phyloP scores from a whole-genome alignment of 2,329 filamentous ascomycete species.

The Huntiella abstrusa region DNA sequence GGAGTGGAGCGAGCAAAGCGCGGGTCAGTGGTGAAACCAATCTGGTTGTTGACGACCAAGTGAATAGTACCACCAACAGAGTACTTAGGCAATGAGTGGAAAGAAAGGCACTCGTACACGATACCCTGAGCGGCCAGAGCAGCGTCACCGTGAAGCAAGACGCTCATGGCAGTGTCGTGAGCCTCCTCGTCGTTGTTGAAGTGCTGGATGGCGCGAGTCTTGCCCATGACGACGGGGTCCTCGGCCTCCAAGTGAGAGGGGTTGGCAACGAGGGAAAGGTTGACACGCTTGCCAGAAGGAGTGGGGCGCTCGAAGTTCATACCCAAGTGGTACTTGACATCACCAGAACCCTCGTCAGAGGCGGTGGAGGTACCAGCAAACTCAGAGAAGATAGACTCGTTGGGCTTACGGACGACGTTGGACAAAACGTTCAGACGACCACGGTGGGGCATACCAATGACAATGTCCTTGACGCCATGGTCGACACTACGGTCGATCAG shows the following conservation, averaged over 20 bases:
- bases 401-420: slow-evolving; percentile 97
- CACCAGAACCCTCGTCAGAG: slow-evolving; percentile 88
- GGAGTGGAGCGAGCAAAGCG: slow-evolving; percentile 93
- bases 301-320: slow-evolving; percentile 99
- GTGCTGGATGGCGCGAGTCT: slow-evolving; percentile 94
- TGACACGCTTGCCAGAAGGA: slow-evolving; percentile 96
- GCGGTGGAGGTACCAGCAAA: slow-evolving; percentile 78
- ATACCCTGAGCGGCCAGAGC: slow-evolving; percentile 93
- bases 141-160: slow-evolving; percentile 90
- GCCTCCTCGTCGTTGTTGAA: slow-evolving; percentile 94
- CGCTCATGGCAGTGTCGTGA: slow-evolving; percentile 80
- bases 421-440: slow-evolving; percentile 93
- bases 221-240: slow-evolving; percentile 91
- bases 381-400: slow-evolving; percentile 98
- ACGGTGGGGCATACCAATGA: slow-evolving; percentile 98
- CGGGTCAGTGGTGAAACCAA: slow-evolving; percentile 97
- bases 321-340: slow-evolving; percentile 98
- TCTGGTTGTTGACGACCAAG: slow-evolving; percentile 98
- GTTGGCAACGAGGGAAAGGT: slow-evolving; percentile 94
- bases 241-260: slow-evolving; percentile 96
- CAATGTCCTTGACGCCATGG: slow-evolving; percentile 95
- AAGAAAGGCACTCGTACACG: slow-evolving; percentile 96
- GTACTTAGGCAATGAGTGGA: slow-evolving; percentile 88
- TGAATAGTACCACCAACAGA: slow-evolving; percentile 96
- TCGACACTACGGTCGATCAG: slow-evolving; percentile 96